Evolutionary conservation across 2,329 filamentous ascomycete species (phyloP).

Genomic region (Cytospora piceae): DNA sequence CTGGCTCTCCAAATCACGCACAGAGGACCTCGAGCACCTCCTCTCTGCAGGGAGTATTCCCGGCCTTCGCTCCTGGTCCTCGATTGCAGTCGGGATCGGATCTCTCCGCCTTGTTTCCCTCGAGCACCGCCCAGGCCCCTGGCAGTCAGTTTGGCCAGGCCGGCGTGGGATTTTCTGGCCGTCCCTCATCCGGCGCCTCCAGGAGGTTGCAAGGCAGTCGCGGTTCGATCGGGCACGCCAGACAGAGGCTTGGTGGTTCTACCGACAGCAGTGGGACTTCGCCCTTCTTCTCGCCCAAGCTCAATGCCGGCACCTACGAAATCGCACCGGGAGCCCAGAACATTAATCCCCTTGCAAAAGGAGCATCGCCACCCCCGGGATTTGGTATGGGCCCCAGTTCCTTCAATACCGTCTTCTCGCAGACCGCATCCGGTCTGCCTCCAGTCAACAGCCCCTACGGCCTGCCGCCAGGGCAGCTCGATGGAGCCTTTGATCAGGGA

Average conservation of each 20-base stretch:
- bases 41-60: constrained; percentile 21
- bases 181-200: constrained; percentile 24
- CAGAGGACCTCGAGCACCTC: constrained; percentile 20
- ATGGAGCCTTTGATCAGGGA: constrained; percentile 16
- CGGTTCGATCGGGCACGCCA: constrained; percentile 19
- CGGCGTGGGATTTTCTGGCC: constrained; percentile 8
- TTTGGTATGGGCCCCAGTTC: constrained; percentile 30
- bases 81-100: constrained; percentile 19
- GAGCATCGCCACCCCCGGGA: constrained; percentile 18
- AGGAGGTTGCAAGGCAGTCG: constrained; percentile 10
- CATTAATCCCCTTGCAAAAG: constrained; percentile 5
- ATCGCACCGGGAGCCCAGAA: constrained; percentile 4
- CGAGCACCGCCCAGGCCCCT: background rate
- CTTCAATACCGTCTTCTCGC: constrained; percentile 36
- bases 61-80: constrained; percentile 20
- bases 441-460: constrained; percentile 41
- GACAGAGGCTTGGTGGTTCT: constrained; percentile 28
- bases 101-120: constrained; percentile 5
- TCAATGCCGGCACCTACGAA: constrained; percentile 7
- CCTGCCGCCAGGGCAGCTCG: constrained; percentile 31
- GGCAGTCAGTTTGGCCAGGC: constrained; percentile 13
- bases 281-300: constrained; percentile 23
- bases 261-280: constrained; percentile 26
- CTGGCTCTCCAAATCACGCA: constrained; percentile 8
- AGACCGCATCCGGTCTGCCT: constrained; percentile 37